Evolutionary conservation across 495 filamentous ascomycete species (phyloP).

Genomic region (Talaromyces wortmannii): DNA sequence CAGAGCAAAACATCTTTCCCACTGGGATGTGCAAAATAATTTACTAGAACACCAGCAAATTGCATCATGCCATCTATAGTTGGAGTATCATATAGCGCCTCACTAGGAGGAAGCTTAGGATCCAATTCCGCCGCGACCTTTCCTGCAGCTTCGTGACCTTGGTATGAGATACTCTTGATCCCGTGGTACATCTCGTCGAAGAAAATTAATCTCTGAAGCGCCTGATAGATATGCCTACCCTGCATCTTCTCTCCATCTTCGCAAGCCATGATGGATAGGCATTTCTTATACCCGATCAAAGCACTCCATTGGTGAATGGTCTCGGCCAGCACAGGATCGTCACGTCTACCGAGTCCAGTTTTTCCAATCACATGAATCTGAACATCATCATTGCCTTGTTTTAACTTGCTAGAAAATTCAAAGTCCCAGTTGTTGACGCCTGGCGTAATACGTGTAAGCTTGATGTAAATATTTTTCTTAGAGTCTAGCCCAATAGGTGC

Average conservation of each 20-base stretch:
- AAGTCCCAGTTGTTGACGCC: background rate
- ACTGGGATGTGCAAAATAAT: constrained; percentile 33
- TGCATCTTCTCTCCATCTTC: constrained; percentile 4
- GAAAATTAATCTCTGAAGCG: background rate
- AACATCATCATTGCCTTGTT: background rate
- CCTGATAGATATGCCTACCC: constrained; percentile 1
- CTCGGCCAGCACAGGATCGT: constrained; percentile 13
- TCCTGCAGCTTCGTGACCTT: constrained; percentile 19
- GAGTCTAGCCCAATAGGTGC: constrained; percentile 1
- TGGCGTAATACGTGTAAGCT: background rate
- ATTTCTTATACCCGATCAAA: constrained; percentile 20
- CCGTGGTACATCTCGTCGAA: constrained; percentile 4
- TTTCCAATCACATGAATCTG: constrained; percentile 22
- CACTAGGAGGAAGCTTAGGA: constrained; percentile 9
- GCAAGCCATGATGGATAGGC: constrained; percentile 7
- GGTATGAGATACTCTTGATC: constrained; percentile 3
- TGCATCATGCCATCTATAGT: constrained; percentile 40
- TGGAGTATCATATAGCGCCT: constrained; percentile 29
- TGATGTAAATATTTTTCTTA: constrained; percentile 1
- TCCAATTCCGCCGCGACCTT: constrained; percentile 10
- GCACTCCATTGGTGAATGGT: constrained; percentile 39
- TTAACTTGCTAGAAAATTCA: constrained; percentile 1
- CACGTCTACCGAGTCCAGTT: constrained; percentile 16
- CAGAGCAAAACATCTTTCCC: constrained; percentile 19
- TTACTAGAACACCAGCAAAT: constrained; percentile 44